Evolutionary conservation across 75 land plant species (phyloP), one percentile per base, ranked within the genome.

Genomic region (Gnetum montanum): DNA sequence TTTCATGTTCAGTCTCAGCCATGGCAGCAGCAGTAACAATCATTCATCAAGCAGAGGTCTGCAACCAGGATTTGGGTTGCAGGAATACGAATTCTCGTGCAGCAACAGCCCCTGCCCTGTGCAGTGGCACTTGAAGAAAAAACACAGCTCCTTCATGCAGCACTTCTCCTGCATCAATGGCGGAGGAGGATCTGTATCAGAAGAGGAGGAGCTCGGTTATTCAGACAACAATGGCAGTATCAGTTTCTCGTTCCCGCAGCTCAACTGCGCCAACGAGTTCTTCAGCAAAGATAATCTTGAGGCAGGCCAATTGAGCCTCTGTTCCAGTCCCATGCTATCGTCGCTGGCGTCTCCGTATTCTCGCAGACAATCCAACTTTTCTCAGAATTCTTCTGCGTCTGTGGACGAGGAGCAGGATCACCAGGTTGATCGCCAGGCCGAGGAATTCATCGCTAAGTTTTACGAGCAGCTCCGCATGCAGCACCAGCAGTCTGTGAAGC

Each of bases 71-170:
- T 68, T 36, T 46, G 57, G 63, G 46, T 67, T 71, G 13, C 31
- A 56, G 4, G 80, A 77, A 35, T 77, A 72, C 53, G 80, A 77
- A 56, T 77, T 77, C 68, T 73, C 77, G 43, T 77, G 80, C 65
- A 77, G 65, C 57, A 72, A 56, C 64, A 73, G 64, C 65, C 80
- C 80, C 20, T 34, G 36, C 6, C 28, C 23, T 48, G 20, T 61
- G 45, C 65, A 46, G 34, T 12, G 34, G 5, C 26, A 28, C 30
- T 43, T 20, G 48, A 63, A 63, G 49, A 53, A 59, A 31, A 15
- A 41, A 15, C 43, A 41, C n/a, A 15, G 18, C 43, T 31, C 49
- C 33, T 36, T 20, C 20, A 31, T 31, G 4, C 55, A 53, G 6
- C 69, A 56, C 20, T 56, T 56, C 36, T 49, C 54, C 40, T 58